These are phyloP conservation scores for Torulaspora gathmanii DNA, from an alignment of 805 yeast genomes.

Conservation along the genomic window DNA sequence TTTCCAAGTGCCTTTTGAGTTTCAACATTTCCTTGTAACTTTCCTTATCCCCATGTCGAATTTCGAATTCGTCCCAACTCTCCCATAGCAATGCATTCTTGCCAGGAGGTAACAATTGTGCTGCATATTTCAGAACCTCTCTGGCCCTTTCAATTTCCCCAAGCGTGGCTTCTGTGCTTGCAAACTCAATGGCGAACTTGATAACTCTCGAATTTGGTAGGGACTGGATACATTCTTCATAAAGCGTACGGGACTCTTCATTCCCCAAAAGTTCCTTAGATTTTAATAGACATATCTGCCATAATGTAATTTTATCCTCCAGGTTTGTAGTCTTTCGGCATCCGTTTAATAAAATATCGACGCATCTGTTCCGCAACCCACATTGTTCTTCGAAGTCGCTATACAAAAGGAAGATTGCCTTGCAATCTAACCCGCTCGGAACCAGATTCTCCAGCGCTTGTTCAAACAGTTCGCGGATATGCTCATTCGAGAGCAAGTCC, in stretches of 20 bases:
- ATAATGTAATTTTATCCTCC: conserved; percentile 34
- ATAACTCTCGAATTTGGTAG: conserved; percentile 43
- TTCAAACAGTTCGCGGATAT: conserved; percentile 71
- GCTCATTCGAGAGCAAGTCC: conserved; percentile 39
- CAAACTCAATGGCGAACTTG: conserved; percentile 49
- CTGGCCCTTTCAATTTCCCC: conserved; percentile 60
- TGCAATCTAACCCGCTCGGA: conserved; percentile 35
- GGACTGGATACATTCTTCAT: conserved; percentile 47
- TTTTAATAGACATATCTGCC: conserved; percentile 42
- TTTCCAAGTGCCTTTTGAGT: conserved; percentile 43
- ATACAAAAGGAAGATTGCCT: conserved; percentile 50
- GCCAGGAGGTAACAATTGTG: conserved; percentile 39
- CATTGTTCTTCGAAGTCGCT: conserved; percentile 55
- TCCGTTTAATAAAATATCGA: conserved; percentile 46
- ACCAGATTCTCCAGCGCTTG: conserved; percentile 55
- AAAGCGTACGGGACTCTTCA: conserved; percentile 44
- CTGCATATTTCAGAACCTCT: conserved; percentile 53
- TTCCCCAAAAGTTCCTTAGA: conserved; percentile 40
- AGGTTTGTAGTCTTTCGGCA: conserved; percentile 18
- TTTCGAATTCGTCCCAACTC: conserved; percentile 71
- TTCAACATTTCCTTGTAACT: conserved; percentile 71
- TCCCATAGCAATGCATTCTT: conserved; percentile 48
- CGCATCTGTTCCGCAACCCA: conserved; percentile 49
- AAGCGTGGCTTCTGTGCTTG: conserved; percentile 49
- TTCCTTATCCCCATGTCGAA: conserved; percentile 62